These are phyloP conservation scores for Micractinium sp. DNA, from an alignment of 139 green algal genomes.

Conservation along the genomic window DNA sequence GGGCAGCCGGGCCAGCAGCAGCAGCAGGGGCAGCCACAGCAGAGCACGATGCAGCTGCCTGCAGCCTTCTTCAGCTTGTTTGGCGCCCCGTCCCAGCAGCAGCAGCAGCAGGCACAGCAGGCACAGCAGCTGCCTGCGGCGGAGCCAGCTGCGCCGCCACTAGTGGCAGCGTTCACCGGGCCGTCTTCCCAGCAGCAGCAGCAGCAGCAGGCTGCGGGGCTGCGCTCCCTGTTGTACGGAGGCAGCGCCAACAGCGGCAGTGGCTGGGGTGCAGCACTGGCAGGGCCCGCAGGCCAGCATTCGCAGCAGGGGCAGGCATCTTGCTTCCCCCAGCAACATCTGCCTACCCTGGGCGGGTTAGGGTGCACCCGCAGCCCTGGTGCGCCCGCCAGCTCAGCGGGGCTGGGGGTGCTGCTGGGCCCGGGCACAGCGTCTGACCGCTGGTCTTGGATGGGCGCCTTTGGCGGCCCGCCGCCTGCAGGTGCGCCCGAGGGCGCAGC, in stretches of 20 bases:
- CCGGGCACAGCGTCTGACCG: background rate
- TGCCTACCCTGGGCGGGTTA: too few species aligned
- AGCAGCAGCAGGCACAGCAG: background rate
- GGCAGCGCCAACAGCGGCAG: background rate
- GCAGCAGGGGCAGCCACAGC: background rate
- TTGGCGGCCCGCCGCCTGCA: background rate
- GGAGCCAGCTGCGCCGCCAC: background rate
- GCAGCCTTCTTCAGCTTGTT: background rate
- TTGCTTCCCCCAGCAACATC: too few species aligned
- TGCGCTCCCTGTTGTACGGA: conserved; percentile 9
- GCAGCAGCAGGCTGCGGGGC: conserved; percentile 18
- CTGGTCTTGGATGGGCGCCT: background rate
- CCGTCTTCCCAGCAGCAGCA: background rate
- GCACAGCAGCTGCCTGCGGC: background rate
- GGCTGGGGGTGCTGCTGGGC: background rate
- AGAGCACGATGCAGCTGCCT: background rate
- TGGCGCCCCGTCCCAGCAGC: background rate
- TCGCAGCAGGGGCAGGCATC: background rate
- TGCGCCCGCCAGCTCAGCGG: background rate
- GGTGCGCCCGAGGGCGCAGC: too few species aligned
- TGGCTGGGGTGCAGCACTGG: background rate
- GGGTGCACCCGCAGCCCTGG: background rate
- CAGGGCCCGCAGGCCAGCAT: background rate
- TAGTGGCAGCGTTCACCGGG: background rate
- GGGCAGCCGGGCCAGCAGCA: background rate